phyloP scores from a whole-genome alignment of 345 rosid genomes.

The Passiflora organensis region DNA sequence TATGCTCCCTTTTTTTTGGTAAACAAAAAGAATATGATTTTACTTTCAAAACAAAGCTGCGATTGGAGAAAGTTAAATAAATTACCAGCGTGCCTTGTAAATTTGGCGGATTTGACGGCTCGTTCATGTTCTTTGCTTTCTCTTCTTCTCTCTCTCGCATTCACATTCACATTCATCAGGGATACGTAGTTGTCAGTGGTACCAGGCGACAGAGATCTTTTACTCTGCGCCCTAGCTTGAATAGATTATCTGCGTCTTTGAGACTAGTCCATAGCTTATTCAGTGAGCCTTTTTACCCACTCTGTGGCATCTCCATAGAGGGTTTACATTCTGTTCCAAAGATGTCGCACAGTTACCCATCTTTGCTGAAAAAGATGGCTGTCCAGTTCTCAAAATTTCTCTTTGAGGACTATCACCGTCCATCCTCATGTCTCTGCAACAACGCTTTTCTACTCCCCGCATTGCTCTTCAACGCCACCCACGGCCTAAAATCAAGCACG shows the following conservation, averaged over 20 bases:
- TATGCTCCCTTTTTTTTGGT: background rate
- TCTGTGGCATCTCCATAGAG: background rate
- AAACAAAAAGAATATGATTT: background rate
- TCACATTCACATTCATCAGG: constrained; percentile 12
- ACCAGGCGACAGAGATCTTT: constrained; percentile 44
- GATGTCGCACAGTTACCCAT: background rate
- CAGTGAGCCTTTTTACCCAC: constrained; percentile 4
- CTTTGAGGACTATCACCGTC: constrained; percentile 35
- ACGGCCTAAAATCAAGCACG: constrained; percentile 3
- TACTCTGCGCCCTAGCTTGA: constrained; percentile 22
- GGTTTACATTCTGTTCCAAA: constrained; percentile 16
- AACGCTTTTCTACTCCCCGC: constrained; percentile 11
- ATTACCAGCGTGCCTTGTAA: background rate
- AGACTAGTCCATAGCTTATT: constrained; percentile 13
- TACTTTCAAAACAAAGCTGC: no score
- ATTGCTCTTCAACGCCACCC: constrained; percentile 22
- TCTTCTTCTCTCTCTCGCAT: background rate
- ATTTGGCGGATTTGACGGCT: constrained; percentile 36
- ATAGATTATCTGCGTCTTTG: constrained; percentile 10
- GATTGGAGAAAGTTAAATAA: background rate
- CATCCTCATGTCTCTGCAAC: constrained; percentile 12
- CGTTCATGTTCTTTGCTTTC: constrained; percentile 15
- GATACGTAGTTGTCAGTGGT: constrained; percentile 45
- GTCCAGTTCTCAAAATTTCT: constrained; percentile 17
- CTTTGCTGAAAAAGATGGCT: constrained; percentile 29